These are phyloP conservation scores for Dendrobium officinale DNA, from an alignment of 106 monocot genomes.

Conservation along the genomic window DNA sequence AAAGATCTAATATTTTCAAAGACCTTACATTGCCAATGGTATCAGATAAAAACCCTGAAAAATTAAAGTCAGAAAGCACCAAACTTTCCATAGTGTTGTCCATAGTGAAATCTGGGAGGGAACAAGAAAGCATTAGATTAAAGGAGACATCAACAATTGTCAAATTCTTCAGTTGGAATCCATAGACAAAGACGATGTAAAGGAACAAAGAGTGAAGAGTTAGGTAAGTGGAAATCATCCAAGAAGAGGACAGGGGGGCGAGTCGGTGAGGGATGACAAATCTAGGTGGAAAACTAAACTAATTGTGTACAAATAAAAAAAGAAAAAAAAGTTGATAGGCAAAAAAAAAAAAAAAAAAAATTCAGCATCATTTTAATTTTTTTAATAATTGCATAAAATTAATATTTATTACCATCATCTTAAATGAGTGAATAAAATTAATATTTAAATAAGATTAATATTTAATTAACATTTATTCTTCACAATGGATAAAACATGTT, in stretches of 20 bases:
- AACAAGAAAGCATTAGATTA: conserved; percentile 43
- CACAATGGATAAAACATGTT: too few species aligned
- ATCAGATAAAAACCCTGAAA: conserved; percentile 23
- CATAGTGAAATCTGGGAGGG: conserved; percentile 22
- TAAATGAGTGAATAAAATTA: too few species aligned
- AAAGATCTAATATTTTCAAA: conserved; percentile 37
- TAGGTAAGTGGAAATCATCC: not conserved
- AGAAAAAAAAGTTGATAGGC: too few species aligned
- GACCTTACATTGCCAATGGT: conserved; percentile 33
- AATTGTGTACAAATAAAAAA: too few species aligned
- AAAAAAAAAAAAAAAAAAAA: too few species aligned
- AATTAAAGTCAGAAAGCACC: conserved; percentile 23
- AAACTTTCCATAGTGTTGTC: conserved; percentile 25
- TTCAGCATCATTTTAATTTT: too few species aligned
- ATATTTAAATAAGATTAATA: too few species aligned
- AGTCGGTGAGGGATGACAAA: not conserved
- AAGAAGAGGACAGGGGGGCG: not conserved
- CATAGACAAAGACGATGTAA: not conserved
- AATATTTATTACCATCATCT: too few species aligned
- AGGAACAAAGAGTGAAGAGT: not conserved
- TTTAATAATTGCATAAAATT: too few species aligned
- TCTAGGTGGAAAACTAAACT: too few species aligned
- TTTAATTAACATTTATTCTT: too few species aligned
- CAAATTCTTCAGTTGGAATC: conserved; percentile 23
- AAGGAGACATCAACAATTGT: conserved; percentile 35